Evolutionary conservation across 176 grass and related monocot species (phyloP).

Genomic region (Pontederia crassipes): DNA sequence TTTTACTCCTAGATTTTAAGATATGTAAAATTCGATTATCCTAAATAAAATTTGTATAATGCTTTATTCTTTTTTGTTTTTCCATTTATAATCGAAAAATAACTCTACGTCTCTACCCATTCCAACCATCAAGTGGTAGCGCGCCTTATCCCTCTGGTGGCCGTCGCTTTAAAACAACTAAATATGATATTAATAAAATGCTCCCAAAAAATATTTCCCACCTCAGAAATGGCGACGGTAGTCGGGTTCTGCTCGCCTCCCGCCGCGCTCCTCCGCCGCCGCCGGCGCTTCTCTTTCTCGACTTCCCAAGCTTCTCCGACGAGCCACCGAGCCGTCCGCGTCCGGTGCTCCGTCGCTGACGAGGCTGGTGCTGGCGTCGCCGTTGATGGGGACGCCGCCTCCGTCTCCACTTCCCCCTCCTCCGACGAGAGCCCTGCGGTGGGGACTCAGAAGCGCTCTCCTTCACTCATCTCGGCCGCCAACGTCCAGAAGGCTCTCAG

Average conservation of each 20-base stretch:
- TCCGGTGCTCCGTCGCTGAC: slow-evolving; percentile 19
- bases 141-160: no score
- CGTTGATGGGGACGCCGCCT: slow-evolving; percentile 22
- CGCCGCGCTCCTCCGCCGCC: neutral
- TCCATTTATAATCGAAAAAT: no score
- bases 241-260: slow-evolving; percentile 1
- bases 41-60: no score
- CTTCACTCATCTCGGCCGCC: slow-evolving; percentile 57
- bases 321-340: slow-evolving; percentile 15
- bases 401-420: slow-evolving; percentile 24
- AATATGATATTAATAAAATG: no score
- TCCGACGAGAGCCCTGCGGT: neutral
- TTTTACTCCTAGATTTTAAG: no score
- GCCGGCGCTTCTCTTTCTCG: neutral
- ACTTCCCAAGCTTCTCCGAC: neutral
- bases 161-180: no score
- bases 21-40: no score
- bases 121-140: no score
- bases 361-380: slow-evolving; percentile 12
- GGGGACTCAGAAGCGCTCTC: slow-evolving; percentile 1
- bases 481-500: slow-evolving; percentile 90
- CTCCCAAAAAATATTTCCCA: no score
- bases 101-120: no score
- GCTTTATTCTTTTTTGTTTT: no score
- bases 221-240: neutral